Percentiles rank a stretch among this genome's conserved stretches.
These are phyloP conservation scores for Allomyces javanicus DNA, from an alignment of 192 early-diverging fungal genomes.

Conservation along the genomic window DNA sequence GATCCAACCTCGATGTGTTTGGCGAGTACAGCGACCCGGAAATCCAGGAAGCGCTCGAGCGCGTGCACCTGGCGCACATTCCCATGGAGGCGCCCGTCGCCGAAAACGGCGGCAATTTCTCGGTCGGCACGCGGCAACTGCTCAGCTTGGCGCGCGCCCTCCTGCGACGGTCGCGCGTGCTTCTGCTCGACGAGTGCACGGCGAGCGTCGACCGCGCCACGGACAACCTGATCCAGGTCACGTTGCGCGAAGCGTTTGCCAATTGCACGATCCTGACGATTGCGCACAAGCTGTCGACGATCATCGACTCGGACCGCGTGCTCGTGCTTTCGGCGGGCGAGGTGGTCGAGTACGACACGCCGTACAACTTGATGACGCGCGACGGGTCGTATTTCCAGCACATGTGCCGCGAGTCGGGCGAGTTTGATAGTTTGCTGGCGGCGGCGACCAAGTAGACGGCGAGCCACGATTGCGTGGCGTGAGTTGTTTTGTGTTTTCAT, in stretches of 20 bases:
- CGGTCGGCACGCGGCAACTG: constrained; percentile 58
- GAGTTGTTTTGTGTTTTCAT: too few relatives aligned
- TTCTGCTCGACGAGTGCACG: constrained; percentile 77
- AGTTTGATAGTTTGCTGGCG: constrained; percentile 41
- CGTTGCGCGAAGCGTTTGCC: constrained; percentile 56
- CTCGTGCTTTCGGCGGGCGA: constrained; percentile 58
- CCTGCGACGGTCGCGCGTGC: constrained; percentile 38
- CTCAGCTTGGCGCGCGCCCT: constrained; percentile 61
- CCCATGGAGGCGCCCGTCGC: constrained; percentile 53
- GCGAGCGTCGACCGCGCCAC: constrained; percentile 74
- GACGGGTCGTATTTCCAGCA: constrained; percentile 38
- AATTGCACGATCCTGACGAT: constrained; percentile 63
- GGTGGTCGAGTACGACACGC: constrained; percentile 67
- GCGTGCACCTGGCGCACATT: constrained; percentile 31
- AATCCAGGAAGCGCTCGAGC: constrained; percentile 52
- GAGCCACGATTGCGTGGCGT: too few relatives aligned
- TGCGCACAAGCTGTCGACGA: constrained; percentile 69
- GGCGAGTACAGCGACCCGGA: constrained; percentile 50
- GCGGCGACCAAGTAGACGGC: neutral
- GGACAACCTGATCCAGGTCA: constrained; percentile 67
- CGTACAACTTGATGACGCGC: constrained; percentile 38
- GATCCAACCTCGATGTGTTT: constrained; percentile 86
- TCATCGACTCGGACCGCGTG: constrained; percentile 71
- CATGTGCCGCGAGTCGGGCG: constrained; percentile 68
- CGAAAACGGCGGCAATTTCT: constrained; percentile 68